phyloP scores from a whole-genome alignment of 805 yeast species.

The Saccharomycopsis lassenensis region DNA sequence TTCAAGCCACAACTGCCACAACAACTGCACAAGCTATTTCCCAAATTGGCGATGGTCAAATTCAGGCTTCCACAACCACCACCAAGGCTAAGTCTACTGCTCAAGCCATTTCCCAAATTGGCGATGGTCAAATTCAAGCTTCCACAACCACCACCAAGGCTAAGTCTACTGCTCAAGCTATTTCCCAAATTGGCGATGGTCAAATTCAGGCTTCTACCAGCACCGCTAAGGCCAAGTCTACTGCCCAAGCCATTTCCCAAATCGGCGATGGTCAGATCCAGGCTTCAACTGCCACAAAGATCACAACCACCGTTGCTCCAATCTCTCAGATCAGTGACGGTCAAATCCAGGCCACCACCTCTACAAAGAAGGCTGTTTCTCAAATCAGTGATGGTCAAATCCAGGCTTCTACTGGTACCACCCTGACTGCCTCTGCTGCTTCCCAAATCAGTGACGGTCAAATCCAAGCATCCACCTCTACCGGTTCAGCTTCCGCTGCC shows the following conservation, averaged over 20 bases:
- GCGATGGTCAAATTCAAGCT: slow-evolving; percentile 52
- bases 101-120: slow-evolving; percentile 37
- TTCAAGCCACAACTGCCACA: slow-evolving; percentile 20
- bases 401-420: slow-evolving; percentile 23
- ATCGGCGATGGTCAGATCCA: slow-evolving; percentile 46
- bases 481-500: slow-evolving; percentile 20
- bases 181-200: slow-evolving; percentile 36
- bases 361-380: slow-evolving; percentile 20
- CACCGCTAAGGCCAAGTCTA: slow-evolving; percentile 23
- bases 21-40: slow-evolving; percentile 22
- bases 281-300: slow-evolving; percentile 18
- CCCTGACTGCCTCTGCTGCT: no score
- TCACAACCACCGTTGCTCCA: slow-evolving; percentile 22
- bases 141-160: slow-evolving; percentile 28
- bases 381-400: slow-evolving; percentile 25
- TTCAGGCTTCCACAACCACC: slow-evolving; percentile 25
- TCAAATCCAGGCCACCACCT: slow-evolving; percentile 24
- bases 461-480: slow-evolving; percentile 24
- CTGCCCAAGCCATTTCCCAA: slow-evolving; percentile 26
- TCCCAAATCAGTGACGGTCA: slow-evolving; percentile 25
- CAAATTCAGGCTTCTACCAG: slow-evolving; percentile 29
- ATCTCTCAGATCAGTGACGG: slow-evolving; percentile 24
- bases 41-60: slow-evolving; percentile 43
- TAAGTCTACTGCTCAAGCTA: slow-evolving; percentile 21
- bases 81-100: slow-evolving; percentile 19